phyloP scores from a whole-genome alignment of 805 yeast genomes.

The Kodamaea leandrae region DNA sequence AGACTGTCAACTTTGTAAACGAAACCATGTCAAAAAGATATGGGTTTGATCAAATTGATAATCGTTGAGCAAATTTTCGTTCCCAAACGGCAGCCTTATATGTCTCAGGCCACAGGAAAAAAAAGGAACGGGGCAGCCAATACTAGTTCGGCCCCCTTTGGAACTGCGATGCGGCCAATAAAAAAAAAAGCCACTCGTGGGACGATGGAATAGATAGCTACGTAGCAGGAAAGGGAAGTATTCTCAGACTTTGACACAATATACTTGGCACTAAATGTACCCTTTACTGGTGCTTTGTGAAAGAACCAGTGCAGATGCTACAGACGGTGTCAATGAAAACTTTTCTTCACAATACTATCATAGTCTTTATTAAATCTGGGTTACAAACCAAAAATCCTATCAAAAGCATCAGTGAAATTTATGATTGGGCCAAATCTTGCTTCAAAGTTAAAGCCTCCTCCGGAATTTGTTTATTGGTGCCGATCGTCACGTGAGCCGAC shows the following conservation, averaged over 20 bases:
- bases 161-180: background rate
- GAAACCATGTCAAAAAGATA: slow-evolving; percentile 12
- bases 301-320: too few species aligned
- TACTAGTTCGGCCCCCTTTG: background rate
- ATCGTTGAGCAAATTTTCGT: slow-evolving; percentile 6
- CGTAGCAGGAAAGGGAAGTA: too few species aligned
- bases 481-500: background rate
- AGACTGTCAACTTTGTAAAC: slow-evolving; percentile 7
- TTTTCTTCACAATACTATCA: too few species aligned
- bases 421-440: background rate
- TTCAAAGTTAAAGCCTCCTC: background rate
- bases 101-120: background rate
- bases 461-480: background rate
- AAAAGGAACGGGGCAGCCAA: slow-evolving; percentile 4
- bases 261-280: too few species aligned
- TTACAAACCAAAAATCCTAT: background rate
- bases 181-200: too few species aligned
- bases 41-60: slow-evolving; percentile 10
- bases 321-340: too few species aligned
- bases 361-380: too few species aligned
- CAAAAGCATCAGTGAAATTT: background rate
- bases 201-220: too few species aligned
- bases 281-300: too few species aligned
- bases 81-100: slow-evolving; percentile 2
- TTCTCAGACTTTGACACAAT: too few species aligned